phyloP scores from a whole-genome alignment of 805 yeast genomes.

The Hanseniaspora valbyensis region DNA sequence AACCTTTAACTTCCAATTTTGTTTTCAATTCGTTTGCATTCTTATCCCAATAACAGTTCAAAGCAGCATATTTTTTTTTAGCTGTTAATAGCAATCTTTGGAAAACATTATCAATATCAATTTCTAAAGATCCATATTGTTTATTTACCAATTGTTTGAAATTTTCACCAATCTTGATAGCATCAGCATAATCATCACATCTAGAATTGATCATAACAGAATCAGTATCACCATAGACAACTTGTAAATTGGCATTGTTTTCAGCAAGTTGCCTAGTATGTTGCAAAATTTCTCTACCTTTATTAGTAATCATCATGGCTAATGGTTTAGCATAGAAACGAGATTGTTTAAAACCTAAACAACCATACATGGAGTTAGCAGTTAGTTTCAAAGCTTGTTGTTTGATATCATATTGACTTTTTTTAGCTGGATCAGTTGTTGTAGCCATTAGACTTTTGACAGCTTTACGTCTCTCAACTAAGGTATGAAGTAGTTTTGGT shows the following conservation, averaged over 20 bases:
- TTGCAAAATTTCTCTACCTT: slow-evolving; percentile 90
- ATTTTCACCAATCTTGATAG: slow-evolving; percentile 69
- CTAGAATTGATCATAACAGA: slow-evolving; percentile 97
- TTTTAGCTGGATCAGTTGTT: slow-evolving; percentile 52
- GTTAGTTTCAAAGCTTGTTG: slow-evolving; percentile 94
- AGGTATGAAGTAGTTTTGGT: slow-evolving; percentile 68
- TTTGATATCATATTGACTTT: slow-evolving; percentile 81
- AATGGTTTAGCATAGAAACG: slow-evolving; percentile 92
- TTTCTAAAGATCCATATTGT: slow-evolving; percentile 74
- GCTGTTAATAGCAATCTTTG: slow-evolving; percentile 74
- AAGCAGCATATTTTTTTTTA: slow-evolving; percentile 96
- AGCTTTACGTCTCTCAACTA: slow-evolving; percentile 85
- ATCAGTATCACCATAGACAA: slow-evolving; percentile 96
- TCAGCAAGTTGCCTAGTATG: slow-evolving; percentile 91
- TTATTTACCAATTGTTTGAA: slow-evolving; percentile 82
- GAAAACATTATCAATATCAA: slow-evolving; percentile 90
- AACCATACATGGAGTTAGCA: slow-evolving; percentile 99
- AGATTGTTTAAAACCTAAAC: slow-evolving; percentile 84
- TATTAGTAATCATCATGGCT: slow-evolving; percentile 88
- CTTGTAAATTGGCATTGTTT: slow-evolving; percentile 55
- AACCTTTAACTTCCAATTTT: slow-evolving; percentile 80
- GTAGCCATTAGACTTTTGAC: slow-evolving; percentile 78
- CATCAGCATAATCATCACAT: slow-evolving; percentile 54
- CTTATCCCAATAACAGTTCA: slow-evolving; percentile 45
- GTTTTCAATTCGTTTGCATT: slow-evolving; percentile 44